Base-by-base conservation (phyloP, 192 early-diverging fungal species). In the Podila epicladia region DNA sequence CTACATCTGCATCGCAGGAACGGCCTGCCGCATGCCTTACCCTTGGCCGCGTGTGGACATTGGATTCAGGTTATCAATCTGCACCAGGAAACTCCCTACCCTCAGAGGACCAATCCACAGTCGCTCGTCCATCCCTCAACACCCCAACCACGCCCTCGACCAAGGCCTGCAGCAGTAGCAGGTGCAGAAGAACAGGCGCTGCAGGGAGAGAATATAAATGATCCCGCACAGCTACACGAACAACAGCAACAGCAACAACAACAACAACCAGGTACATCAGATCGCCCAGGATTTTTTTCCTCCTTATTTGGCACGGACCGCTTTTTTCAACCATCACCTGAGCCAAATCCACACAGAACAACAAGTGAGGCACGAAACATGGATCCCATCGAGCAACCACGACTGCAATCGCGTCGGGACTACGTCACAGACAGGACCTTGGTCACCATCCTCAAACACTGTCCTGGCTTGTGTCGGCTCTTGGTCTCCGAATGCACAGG, bases 391-490 rank as follows among this genome's bases (percentile, higher is more conserved):
- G 53, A 55, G 19, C 53, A n/a, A 7, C 53, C 62, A 26, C 58
- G 82, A 37, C 62, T 83, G 0, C 35, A 57, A 29, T 72, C 70
- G 0, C n/a, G 73, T 62, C 64, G 82, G 1, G 69, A 72, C 12
- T 72, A 67, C 70, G 64, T 86, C n/a, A 79, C 79, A 9, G 79
- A 84, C 58, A 66, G 69, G 45, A 74, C 83, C 9, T 33, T 86
- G 9, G 37, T 65, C 17, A 71, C 80, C n/a, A 75, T 86, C n/a
- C 8, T 79, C 8, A 57, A 72, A 5, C 28, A 45, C 24, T 86
- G 83, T 28, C 85, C 85, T 5, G 67, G 82, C 15, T 69, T 86
- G n/a, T 82, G 69, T 24, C 63, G 63, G 45, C 45, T 86, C 41
- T 77, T 72, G 11, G 33, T 86, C 8, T 82, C 85, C 22, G 68